phyloP scores from a whole-genome alignment of 208 protist genomes.

The Blastocrithidia nonstop region DNA sequence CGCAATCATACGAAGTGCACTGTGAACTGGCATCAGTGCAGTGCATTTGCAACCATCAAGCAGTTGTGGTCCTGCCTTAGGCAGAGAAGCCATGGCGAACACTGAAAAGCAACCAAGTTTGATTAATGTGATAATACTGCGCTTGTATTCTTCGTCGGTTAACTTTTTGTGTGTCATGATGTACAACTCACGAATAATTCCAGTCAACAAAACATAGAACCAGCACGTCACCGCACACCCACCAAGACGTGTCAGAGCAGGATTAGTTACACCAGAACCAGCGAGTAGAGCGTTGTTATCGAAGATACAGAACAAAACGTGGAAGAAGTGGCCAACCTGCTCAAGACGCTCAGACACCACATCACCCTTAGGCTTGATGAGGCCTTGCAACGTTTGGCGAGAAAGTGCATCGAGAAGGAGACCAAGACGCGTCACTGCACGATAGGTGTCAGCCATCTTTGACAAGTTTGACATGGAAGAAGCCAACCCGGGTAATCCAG shows the following conservation, averaged over 20 bases:
- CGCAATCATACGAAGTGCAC: constrained; percentile 37
- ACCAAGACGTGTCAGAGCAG: constrained; percentile 31
- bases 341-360: constrained; percentile 34
- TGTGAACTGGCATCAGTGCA: constrained; percentile 58
- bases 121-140: constrained; percentile 45
- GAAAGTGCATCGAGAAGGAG: constrained; percentile 62
- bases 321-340: constrained; percentile 63
- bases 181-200: constrained; percentile 52
- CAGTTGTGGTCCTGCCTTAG: constrained; percentile 61
- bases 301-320: constrained; percentile 69
- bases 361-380: constrained; percentile 41
- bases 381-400: constrained; percentile 27
- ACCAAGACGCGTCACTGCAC: constrained; percentile 72
- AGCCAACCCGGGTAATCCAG: no score
- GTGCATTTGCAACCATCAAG: constrained; percentile 41
- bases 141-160: constrained; percentile 58
- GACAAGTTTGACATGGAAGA: constrained; percentile 55
- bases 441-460: constrained; percentile 67
- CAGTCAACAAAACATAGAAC: constrained; percentile 70
- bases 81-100: constrained; percentile 68
- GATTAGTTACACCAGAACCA: constrained; percentile 39
- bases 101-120: constrained; percentile 71
- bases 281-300: constrained; percentile 72
- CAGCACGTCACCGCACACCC: constrained; percentile 69
- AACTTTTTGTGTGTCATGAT: constrained; percentile 44